Base-by-base conservation (phyloP, 495 filamentous ascomycete species). In the Aspergillus leporis region DNA sequence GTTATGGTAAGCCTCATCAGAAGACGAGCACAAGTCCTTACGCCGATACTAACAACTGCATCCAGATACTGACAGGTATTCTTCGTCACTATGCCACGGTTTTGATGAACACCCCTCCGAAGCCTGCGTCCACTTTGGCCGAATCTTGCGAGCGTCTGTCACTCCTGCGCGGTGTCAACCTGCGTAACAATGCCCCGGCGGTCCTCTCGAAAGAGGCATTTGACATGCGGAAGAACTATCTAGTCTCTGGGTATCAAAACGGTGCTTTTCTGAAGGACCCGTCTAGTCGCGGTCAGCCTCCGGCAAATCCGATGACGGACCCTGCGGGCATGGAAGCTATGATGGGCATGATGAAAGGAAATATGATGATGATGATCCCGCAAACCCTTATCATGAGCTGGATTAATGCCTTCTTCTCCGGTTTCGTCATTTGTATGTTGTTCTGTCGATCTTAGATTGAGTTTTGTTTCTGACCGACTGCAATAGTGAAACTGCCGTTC, bases 271-370 rank as follows among this genome's bases (percentile, higher is more conserved):
- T 98, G 28, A 97, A 97, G 73, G 90, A 93, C 63, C 93, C 91
- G 6, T 88, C 91, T 13, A 85, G 80, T 65, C 87, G 87, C 59
- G 93, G 92, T 51, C 89, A 97, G 73, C 88, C 92, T 23, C 88
- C 91, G 13, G 86, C 90, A 51, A 98, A 98, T 74, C 94, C 95
- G 19, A 93, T 98, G 90, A 89, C 87, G 34, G 94, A 98, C 74
- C 94, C 94, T n/a, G 89, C 87, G 51, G 92, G 90, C 50, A 98
- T 98, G 95, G 95, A 98, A 69, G 92, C 90, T 56, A 97, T 98
- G 93, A 98, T 98, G 94, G 93, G 93, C 56, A 96, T 96, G 92
- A 90, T 98, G 86, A 98, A 97, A 85, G 92, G 92, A 52, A 96
- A 98, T 67, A 96, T 98, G 91, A 92, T 93, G 63, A 98, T 97